Evolutionary conservation across 2,329 filamentous ascomycete genomes (phyloP).

Genomic region (Didymella glomerata): DNA sequence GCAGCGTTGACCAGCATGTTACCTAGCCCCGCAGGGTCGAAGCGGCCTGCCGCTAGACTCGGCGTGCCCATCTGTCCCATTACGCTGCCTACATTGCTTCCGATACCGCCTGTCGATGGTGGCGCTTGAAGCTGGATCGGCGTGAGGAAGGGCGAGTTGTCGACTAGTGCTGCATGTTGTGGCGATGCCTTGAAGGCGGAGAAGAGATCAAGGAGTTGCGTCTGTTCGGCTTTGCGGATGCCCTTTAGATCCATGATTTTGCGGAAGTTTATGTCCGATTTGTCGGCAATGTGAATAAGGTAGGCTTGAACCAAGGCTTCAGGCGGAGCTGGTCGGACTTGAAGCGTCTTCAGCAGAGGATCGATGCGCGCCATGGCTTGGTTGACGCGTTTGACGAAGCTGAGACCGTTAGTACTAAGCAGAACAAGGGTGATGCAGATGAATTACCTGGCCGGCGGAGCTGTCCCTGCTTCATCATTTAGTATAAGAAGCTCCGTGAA

Average conservation of each 20-base stretch:
- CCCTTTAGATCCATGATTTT: constrained; percentile 97
- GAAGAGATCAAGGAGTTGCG: constrained; percentile 86
- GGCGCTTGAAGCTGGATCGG: constrained; percentile 52
- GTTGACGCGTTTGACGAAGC: constrained; percentile 87
- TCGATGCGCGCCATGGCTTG: constrained; percentile 86
- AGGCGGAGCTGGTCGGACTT: constrained; percentile 88
- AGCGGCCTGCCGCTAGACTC: constrained; percentile 57
- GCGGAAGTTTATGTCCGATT: constrained; percentile 91
- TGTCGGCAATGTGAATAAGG: constrained; percentile 94
- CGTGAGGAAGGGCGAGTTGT: constrained; percentile 48
- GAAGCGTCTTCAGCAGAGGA: constrained; percentile 91
- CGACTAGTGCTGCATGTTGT: constrained; percentile 70
- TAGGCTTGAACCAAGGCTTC: constrained; percentile 97
- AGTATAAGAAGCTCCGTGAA: constrained; percentile 74
- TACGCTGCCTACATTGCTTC: constrained; percentile 46
- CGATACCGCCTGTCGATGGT: constrained; percentile 54
- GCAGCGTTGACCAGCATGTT: constrained; percentile 89
- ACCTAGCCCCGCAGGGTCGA: constrained; percentile 83
- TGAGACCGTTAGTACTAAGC: constrained; percentile 47
- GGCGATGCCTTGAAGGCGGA: constrained; percentile 78
- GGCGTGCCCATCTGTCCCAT: constrained; percentile 52
- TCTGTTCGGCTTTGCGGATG: constrained; percentile 80
- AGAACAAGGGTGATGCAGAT: constrained; percentile 6
- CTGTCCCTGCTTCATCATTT: constrained; percentile 65
- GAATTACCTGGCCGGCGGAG: constrained; percentile 60